Base-by-base conservation (phyloP, 2,329 filamentous ascomycete genomes). In the Colletotrichum sublineola region DNA sequence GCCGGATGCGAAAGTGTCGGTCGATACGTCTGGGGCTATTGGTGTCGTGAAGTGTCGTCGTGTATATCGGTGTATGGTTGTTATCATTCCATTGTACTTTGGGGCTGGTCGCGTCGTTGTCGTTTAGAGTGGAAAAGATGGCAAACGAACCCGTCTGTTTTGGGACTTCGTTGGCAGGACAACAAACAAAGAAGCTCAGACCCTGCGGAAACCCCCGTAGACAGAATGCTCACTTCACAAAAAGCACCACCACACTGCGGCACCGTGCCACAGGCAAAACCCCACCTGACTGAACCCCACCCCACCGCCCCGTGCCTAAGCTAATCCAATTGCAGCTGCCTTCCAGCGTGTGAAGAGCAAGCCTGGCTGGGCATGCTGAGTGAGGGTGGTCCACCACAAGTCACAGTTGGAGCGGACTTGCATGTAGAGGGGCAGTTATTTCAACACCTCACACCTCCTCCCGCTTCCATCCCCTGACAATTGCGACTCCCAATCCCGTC, bases 381-480 rank as follows among this genome's bases (percentile, higher is more conserved):
- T 65, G 50, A 73, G 46, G 65, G 67, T 67, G 71, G 67, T 63
- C 67, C 71, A 62, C 71, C 71, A 71, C 56, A 48, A 68, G 71
- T 67, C 62, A 67, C 70, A 71, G 33, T 58, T 68, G 64, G 52
- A 69, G 66, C 60, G 56, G 63, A 60, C 63, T 74, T 87, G 84
- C 87, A 90, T 71, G 83, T 80, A 78, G 75, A 68, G 73, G 64
- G 73, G 69, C 73, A 68, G 67, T 73, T 75, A 73, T 88, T 74
- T 75, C 68, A 81, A 78, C 75, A 75, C 77, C 76, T 79, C 76
- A 71, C 71, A 76, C 70, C 68, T 74, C 76, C 75, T 77, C 76
- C 74, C 73, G 74, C 74, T 81, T 80, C 79, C 80, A 77, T 82
- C 80, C 56, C 64, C 68, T 57, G 68, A 71, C 68, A 71, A 38